A percentile compares a stretch with the other conserved stretches of the same genome.
These are phyloP conservation scores for Ampelomyces quisqualis DNA, from an alignment of 2,329 filamentous ascomycete species.

Conservation along the genomic window DNA sequence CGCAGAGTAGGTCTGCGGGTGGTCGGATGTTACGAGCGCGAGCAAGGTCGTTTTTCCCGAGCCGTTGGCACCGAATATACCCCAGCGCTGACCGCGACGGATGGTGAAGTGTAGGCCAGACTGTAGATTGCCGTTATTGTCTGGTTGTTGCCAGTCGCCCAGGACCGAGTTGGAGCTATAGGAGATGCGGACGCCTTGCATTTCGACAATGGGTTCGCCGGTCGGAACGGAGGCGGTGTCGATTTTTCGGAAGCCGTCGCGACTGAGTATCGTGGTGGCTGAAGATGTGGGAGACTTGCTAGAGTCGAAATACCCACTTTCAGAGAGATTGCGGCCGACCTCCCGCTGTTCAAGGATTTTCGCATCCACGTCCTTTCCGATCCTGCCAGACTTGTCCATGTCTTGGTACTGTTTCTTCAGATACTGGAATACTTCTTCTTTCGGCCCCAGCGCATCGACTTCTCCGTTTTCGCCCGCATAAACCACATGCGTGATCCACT, in stretches of 20 bases:
- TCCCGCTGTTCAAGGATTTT: conserved; percentile 31
- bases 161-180: conserved; percentile 78
- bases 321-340: conserved; percentile 30
- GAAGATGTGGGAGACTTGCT: conserved; percentile 1
- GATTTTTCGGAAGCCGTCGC: conserved; percentile 33
- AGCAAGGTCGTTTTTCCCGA: conserved; percentile 95
- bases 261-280: conserved; percentile 18
- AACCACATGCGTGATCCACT: conserved; percentile 85
- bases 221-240: conserved; percentile 24
- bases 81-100: conserved; percentile 81
- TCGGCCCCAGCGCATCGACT: conserved; percentile 65
- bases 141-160: conserved; percentile 70
- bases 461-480: conserved; percentile 68
- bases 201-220: conserved; percentile 77
- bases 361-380: conserved; percentile 11
- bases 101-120: conserved; percentile 81
- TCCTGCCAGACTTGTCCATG: conserved; percentile 16
- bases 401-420: conserved; percentile 30
- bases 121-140: conserved; percentile 51
- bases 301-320: conserved; percentile 31
- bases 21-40: conserved; percentile 90
- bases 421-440: conserved; percentile 60
- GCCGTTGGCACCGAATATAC: conserved; percentile 88
- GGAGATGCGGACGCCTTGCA: conserved; percentile 77
- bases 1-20: conserved; percentile 88